Conservation (phyloP, 169 alveolate genomes). For the Perkinsus olseni region DNA sequence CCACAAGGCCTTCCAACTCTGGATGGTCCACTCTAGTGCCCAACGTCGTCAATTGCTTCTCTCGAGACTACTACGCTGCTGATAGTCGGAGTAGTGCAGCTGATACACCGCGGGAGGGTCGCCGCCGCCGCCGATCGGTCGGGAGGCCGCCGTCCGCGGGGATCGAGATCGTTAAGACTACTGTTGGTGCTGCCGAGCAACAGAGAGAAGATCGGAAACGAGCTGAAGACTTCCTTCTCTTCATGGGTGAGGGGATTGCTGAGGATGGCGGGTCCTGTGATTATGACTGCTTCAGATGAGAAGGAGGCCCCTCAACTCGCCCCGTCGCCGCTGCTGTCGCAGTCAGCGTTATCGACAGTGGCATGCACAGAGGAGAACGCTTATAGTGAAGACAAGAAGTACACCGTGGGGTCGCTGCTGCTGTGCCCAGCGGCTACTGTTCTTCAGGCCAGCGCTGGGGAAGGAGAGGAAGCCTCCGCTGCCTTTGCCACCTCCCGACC, state of each 20-base stretch:
- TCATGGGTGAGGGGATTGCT: background rate
- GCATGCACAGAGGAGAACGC: background rate
- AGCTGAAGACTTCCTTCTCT: background rate
- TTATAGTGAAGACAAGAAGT: background rate
- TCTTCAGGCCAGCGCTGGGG: background rate
- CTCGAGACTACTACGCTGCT: background rate
- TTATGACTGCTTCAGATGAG: background rate
- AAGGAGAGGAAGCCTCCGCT: background rate
- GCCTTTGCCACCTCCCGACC: background rate
- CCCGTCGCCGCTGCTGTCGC: background rate
- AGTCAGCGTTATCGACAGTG: background rate
- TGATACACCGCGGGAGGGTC: background rate
- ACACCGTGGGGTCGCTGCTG: background rate
- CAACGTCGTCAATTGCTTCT: background rate
- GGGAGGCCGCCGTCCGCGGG: background rate
- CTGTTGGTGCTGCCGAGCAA: background rate
- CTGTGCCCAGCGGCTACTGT: background rate
- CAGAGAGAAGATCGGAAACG: background rate
- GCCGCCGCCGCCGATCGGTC: background rate
- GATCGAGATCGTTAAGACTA: background rate
- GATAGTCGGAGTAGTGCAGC: background rate
- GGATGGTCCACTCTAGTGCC: background rate
- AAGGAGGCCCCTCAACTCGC: background rate
- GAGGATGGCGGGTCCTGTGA: background rate
- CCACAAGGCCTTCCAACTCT: background rate